Evolutionary conservation across 1,284 basidiomycete species (phyloP), one percentile per base, ranked within the genome.

Genomic region (Gymnopus androsaceus): DNA sequence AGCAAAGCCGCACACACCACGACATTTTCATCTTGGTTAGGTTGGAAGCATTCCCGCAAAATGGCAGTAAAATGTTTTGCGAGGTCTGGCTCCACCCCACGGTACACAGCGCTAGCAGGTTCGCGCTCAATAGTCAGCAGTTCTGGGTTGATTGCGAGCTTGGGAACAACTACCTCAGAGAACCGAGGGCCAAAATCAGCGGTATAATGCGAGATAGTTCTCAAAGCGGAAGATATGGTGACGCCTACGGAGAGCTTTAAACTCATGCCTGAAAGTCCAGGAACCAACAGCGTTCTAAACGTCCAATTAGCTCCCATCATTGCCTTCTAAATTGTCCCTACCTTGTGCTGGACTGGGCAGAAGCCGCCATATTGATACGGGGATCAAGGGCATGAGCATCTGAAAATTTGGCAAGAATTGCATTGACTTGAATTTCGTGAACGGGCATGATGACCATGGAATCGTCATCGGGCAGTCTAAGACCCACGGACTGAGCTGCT

Each of bases 171-270:
- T 1, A 78, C 72, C 11, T 64, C 58, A 33, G 79, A 80, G 59
- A 82, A 81, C 6, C 78, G 77, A 27, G 79, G 79, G 4, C 78
- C 79, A 59, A 80, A 76, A 59, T 79, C 69, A n/a, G 80, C 77
- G 3, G 79, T 81, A 57, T 75, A 80, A 59, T 81, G 80, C 33
- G 80, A 80, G 50, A 82, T 80, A 2, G 80, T 82, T 48, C 80
- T 70, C 36, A 81, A 67, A 2, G 78, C 71, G 19, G 80, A 82
- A 17, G 80, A 81, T 52, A 82, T 79, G 58, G 76, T 80, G 54
- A 82, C 78, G 7, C 76, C 77, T 51, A 82, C 71, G 5, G 79
- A 70, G 19, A 81, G 61, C 57, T 82, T 82, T 14, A 82, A 62
- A 5, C 78, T 72, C 47, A 75, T 66, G 19, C 70, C 71, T 19